A percentile compares a stretch with the other conserved stretches of the same genome.
phyloP scores from a whole-genome alignment of 345 rosid species.

The Aquilaria malaccensis region DNA sequence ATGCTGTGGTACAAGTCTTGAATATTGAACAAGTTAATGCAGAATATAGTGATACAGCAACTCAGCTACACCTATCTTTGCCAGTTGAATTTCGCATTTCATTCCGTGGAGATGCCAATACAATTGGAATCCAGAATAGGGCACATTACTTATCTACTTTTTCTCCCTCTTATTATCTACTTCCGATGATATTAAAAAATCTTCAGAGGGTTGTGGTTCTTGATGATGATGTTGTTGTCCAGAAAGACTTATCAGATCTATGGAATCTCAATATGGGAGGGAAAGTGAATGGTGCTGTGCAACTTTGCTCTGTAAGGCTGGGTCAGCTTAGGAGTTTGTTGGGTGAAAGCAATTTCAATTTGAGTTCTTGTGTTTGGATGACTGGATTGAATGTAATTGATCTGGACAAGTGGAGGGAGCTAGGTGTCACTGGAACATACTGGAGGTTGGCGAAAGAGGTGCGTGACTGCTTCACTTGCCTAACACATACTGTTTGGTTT shows the following conservation, averaged over 20 bases:
- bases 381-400: constrained; percentile 84
- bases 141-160: constrained; percentile 69
- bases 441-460: constrained; percentile 51
- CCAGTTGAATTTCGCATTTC: constrained; percentile 87
- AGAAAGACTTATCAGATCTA: constrained; percentile 63
- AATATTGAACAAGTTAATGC: constrained; percentile 52
- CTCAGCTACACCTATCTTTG: constrained; percentile 37
- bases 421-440: constrained; percentile 53
- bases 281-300: constrained; percentile 75
- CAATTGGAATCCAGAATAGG: constrained; percentile 31
- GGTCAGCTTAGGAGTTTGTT: constrained; percentile 53
- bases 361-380: constrained; percentile 76
- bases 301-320: constrained; percentile 58
- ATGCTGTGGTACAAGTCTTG: constrained; percentile 58
- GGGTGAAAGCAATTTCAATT: constrained; percentile 31
- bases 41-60: constrained; percentile 34
- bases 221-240: constrained; percentile 92
- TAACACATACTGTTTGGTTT: neutral
- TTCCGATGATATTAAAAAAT: constrained; percentile 61
- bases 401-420: constrained; percentile 68
- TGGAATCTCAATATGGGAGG: constrained; percentile 78
- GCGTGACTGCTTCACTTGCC: constrained; percentile 14
- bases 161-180: constrained; percentile 73
- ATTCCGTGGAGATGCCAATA: constrained; percentile 27
- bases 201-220: constrained; percentile 64